Percentiles rank a stretch among this genome's conserved stretches.
These are phyloP conservation scores for Iris pallida DNA, from an alignment of 116 monocot species.

Conservation along the genomic window DNA sequence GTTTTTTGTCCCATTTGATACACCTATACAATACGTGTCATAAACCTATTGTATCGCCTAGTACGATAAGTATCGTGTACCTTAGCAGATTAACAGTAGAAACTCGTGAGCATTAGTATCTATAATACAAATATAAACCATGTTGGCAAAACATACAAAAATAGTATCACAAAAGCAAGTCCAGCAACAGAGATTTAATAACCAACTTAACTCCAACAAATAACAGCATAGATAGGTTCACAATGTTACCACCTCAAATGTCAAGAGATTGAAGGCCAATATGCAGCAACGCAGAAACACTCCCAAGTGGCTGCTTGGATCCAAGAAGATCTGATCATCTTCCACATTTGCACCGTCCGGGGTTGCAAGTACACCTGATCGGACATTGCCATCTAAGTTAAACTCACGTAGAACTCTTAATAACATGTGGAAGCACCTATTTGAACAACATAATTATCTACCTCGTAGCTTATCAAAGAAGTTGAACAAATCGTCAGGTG, in stretches of 20 bases:
- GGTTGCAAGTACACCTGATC: slow-evolving; percentile 47
- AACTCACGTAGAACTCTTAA: not conserved
- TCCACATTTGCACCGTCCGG: slow-evolving; percentile 43
- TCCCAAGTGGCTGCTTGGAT: slow-evolving; percentile 79
- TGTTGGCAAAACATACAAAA: no score
- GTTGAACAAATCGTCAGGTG: slow-evolving; percentile 90
- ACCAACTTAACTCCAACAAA: no score
- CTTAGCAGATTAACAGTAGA: no score
- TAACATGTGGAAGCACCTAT: not conserved
- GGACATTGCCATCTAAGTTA: not conserved
- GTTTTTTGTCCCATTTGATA: no score
- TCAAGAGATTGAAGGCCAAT: slow-evolving; percentile 64
- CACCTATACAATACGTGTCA: no score
- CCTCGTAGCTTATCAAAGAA: slow-evolving; percentile 88
- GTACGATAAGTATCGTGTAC: no score
- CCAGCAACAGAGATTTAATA: no score
- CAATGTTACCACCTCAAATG: slow-evolving; percentile 58
- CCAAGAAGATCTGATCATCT: slow-evolving; percentile 69
- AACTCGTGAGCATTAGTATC: no score
- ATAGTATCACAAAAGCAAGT: no score
- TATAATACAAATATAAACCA: no score
- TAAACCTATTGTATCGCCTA: no score
- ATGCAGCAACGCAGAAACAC: slow-evolving; percentile 79
- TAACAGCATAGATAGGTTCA: not conserved
- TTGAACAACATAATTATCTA: slow-evolving; percentile 14